A percentile compares a stretch with the other conserved stretches of the same genome.
phyloP scores from a whole-genome alignment of 345 rosid species.

The Gossypium herbaceum region DNA sequence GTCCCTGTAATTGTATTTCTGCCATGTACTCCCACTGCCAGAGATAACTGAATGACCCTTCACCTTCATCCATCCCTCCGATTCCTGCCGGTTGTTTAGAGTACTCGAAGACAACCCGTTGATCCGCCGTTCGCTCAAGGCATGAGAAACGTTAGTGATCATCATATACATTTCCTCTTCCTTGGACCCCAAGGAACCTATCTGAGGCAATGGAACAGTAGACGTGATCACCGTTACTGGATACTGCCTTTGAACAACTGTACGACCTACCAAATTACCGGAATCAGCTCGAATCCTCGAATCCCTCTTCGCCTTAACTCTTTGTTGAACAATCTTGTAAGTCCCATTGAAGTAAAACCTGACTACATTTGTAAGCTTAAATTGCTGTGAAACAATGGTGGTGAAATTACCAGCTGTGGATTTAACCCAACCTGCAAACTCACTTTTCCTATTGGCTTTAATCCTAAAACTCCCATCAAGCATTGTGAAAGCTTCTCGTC shows the following conservation, averaged over 20 bases:
- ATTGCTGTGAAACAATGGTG: conserved; percentile 36
- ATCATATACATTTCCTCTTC: conserved; percentile 36
- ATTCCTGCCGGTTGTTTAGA: conserved; percentile 44
- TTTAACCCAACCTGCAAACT: conserved; percentile 62
- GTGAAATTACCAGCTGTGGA: conserved; percentile 66
- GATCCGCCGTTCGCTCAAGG: conserved; percentile 29
- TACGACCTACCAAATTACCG: conserved; percentile 23
- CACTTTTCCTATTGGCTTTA: conserved; percentile 42
- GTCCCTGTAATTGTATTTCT: conserved; percentile 42
- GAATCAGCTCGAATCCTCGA: conserved; percentile 35
- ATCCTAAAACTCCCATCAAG: conserved; percentile 70
- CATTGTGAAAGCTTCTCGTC: conserved; percentile 32
- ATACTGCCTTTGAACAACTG: conserved; percentile 28
- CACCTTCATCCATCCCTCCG: conserved; percentile 80
- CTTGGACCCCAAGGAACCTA: conserved; percentile 13
- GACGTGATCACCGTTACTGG: conserved; percentile 55
- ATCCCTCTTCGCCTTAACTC: conserved; percentile 32
- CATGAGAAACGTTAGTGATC: conserved; percentile 62
- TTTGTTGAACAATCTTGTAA: conserved; percentile 46
- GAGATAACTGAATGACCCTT: conserved; percentile 61
- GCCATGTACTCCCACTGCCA: conserved; percentile 48
- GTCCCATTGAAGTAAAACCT: conserved; percentile 47
- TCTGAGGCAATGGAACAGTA: conserved; percentile 28
- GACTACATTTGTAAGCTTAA: conserved; percentile 38
- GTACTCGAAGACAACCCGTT: conserved; percentile 27